Evolutionary conservation across 306 rosid genomes (phyloP).

Genomic region (Cicer bijugum): DNA sequence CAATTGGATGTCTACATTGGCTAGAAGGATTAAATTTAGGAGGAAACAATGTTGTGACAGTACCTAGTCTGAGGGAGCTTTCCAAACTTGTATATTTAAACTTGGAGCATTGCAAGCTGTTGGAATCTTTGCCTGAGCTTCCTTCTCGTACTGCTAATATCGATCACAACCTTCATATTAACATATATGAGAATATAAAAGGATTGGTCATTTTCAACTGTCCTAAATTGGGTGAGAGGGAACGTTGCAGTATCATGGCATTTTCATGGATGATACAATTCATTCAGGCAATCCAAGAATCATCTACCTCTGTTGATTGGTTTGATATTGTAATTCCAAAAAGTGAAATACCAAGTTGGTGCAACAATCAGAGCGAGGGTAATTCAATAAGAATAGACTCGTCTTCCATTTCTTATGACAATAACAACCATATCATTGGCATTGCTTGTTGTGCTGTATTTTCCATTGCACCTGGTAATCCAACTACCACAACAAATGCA

Average conservation of each 20-base stretch:
- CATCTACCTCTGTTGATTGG: not conserved
- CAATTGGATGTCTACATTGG: slow-evolving; percentile 5
- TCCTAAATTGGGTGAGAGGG: not conserved
- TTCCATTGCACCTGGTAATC: not conserved
- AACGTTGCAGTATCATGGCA: not conserved
- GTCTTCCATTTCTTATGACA: not conserved
- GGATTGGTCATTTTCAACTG: slow-evolving; percentile 18
- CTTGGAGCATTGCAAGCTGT: slow-evolving; percentile 13
- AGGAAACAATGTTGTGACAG: slow-evolving; percentile 19
- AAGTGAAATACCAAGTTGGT: not conserved
- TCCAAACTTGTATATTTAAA: slow-evolving; percentile 2
- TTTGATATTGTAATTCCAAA: not conserved
- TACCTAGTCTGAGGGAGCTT: slow-evolving; percentile 26
- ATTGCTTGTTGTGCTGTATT: not conserved
- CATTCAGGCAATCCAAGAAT: not conserved
- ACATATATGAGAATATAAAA: not conserved
- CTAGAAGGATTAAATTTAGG: slow-evolving; percentile 2
- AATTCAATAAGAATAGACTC: not conserved
- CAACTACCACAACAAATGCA: not conserved
- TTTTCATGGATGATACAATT: slow-evolving; percentile 11
- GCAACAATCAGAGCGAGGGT: not conserved
- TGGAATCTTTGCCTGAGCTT: slow-evolving; percentile 5
- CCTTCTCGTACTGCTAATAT: not conserved
- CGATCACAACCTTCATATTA: not conserved
- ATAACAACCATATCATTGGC: not conserved